Base-by-base conservation (phyloP, 495 filamentous ascomycete genomes). In the Barbatosphaeria neglecta region DNA sequence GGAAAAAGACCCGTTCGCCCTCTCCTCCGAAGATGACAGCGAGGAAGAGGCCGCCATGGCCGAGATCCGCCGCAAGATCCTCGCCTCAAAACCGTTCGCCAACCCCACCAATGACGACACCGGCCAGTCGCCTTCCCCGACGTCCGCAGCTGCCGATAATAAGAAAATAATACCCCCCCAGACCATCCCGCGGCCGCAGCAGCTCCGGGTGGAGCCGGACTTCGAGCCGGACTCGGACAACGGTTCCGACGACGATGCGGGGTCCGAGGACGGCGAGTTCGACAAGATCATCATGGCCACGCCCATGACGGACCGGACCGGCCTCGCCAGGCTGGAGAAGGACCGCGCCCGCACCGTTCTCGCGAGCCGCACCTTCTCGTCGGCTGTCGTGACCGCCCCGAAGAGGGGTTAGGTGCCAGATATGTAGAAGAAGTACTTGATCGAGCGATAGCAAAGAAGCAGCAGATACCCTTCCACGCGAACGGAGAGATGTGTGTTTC, bases 281-380 rank as follows among this genome's bases (percentile, higher is more conserved):
- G 90, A 95, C 53, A 84, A 83, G 50, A 94, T 96, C 60, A 94
- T 95, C 62, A 75, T 87, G 49, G 90, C 92, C 2, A 87, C 84
- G 3, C 86, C 85, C 0, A 73, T 89, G 17, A 95, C 87, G 3
- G 89, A 96, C 57, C 75, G 82, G 45, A 82, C 81, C 11, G 89
- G 90, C 1, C 51, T 74, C 40, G 51, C 50, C 1, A 68, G 58
- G 54, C 57, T 74, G 6, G 67, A 74, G 44, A 68, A 67, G 49
- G 69, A 74, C 48, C 64, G 67, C 35, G 48, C 60, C 11, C 60
- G 51, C 19, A 56, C 56, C 1, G 56, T 59, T 0, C 55, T 48
- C 10, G 46, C 55, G 10, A 60, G 46, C n/a, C 49, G 54, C 31
- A 59, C 60, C 0, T 64, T 65, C 31, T 60, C 62, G 4, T 53